Evolutionary conservation across 164 flowering plant genomes (phyloP).

Genomic region (Sextonia rubra): DNA sequence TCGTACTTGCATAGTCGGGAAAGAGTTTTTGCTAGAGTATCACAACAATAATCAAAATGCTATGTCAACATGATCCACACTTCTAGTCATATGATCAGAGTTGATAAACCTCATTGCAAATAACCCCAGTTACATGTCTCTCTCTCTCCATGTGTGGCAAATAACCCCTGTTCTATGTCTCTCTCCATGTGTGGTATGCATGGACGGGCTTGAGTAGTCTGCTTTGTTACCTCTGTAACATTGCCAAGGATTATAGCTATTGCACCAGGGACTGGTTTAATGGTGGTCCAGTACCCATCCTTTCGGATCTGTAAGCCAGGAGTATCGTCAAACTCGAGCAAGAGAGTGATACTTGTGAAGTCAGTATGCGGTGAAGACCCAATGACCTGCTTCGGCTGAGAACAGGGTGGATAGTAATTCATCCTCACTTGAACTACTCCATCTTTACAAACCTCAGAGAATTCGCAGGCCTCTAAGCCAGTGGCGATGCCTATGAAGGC

Average conservation of each 20-base stretch:
- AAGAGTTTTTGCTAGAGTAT: background rate
- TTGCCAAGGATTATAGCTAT: conserved; percentile 1
- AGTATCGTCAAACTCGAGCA: conserved; percentile 5
- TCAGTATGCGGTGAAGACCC: conserved; percentile 8
- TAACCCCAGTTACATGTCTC: too few species aligned
- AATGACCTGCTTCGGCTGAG: conserved; percentile 3
- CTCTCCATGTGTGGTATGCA: background rate
- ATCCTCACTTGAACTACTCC: conserved; percentile 6
- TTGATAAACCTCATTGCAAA: background rate
- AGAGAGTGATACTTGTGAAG: conserved; percentile 5
- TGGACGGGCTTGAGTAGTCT: background rate
- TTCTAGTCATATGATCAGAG: background rate
- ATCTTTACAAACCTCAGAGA: conserved; percentile 2
- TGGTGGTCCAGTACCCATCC: conserved; percentile 10
- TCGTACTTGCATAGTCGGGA: too few species aligned
- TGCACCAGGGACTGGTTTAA: conserved; percentile 2
- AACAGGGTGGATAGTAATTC: conserved; percentile 12
- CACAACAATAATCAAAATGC: background rate
- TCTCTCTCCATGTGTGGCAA: background rate
- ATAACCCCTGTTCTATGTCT: too few species aligned
- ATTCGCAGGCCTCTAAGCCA: background rate
- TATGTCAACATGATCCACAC: background rate
- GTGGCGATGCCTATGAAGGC: conserved; percentile 7
- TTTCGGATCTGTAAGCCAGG: conserved; percentile 11
- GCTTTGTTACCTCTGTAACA: conserved; percentile 3